These are phyloP conservation scores for Phytopythium oedochilum DNA, from an alignment of 352 stramenopile species.

Conservation along the genomic window DNA sequence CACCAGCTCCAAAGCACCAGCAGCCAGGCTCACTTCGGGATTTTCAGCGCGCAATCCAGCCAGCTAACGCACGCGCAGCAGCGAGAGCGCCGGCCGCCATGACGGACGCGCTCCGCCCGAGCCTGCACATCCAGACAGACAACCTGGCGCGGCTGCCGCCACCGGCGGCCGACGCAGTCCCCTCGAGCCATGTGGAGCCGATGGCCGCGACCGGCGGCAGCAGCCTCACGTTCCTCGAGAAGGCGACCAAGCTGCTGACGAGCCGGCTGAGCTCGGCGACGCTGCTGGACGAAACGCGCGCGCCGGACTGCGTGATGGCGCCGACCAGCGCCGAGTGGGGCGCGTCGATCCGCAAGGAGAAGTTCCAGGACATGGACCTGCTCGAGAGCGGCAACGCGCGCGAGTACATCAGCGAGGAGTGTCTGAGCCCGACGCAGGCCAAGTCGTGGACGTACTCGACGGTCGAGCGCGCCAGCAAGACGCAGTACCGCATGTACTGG, in stretches of 20 bases:
- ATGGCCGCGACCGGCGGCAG: slow-evolving; percentile 5
- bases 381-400: slow-evolving; percentile 74
- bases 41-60: too few species aligned
- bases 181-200: slow-evolving; percentile 11
- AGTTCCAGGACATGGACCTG: slow-evolving; percentile 85
- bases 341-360: slow-evolving; percentile 53
- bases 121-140: slow-evolving; percentile 57
- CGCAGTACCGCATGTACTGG: slow-evolving; percentile 86
- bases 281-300: slow-evolving; percentile 6
- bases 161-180: slow-evolving; percentile 13
- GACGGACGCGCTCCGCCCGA: slow-evolving; percentile 43
- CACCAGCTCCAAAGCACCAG: too few species aligned
- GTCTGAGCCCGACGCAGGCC: slow-evolving; percentile 62
- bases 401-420: slow-evolving; percentile 84
- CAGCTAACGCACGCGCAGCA: too few species aligned
- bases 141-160: slow-evolving; percentile 11
- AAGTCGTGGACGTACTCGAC: slow-evolving; percentile 83
- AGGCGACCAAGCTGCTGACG: slow-evolving; percentile 58
- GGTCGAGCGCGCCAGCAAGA: slow-evolving; percentile 80
- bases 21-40: not conserved
- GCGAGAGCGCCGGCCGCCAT: slow-evolving; percentile 13
- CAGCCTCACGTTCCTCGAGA: slow-evolving; percentile 33
- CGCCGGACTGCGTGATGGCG: slow-evolving; percentile 18
- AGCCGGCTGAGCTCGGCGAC: slow-evolving; percentile 14
- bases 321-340: slow-evolving; percentile 38